Conservation (phyloP, 2,329 filamentous ascomycete species). For the Madurella fahalii region DNA sequence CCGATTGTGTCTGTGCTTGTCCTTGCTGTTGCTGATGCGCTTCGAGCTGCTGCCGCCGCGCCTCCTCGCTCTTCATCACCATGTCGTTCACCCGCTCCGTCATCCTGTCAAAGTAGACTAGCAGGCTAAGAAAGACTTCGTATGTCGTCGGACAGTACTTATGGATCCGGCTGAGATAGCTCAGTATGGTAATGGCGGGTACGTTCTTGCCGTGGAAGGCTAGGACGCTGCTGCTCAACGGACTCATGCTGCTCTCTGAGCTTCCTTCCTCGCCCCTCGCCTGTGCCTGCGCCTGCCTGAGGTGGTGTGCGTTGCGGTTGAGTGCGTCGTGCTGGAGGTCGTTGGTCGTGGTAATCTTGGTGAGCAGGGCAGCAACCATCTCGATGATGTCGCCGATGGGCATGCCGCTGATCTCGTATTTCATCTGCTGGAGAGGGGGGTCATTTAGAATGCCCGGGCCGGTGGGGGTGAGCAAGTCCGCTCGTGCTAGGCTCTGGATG, state of each 20-base stretch:
- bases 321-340: constrained; percentile 89
- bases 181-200: constrained; percentile 92
- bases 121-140: constrained; percentile 89
- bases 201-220: constrained; percentile 98
- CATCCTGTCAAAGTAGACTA: constrained; percentile 99
- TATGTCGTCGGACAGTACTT: constrained; percentile 99
- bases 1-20: not conserved
- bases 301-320: constrained; percentile 64
- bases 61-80: constrained; percentile 63
- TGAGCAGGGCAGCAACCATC: constrained; percentile 94
- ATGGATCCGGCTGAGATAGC: constrained; percentile 92
- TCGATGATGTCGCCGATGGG: constrained; percentile 96
- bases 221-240: constrained; percentile 64
- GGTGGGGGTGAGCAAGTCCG: constrained; percentile 62
- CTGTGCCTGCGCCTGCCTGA: constrained; percentile 47
- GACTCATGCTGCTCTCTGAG: constrained; percentile 45
- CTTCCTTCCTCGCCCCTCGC: constrained; percentile 22
- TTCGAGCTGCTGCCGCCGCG: constrained; percentile 37
- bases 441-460: constrained; percentile 48
- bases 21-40: constrained; percentile 21
- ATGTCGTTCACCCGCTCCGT: constrained; percentile 88
- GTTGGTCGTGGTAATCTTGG: constrained; percentile 96
- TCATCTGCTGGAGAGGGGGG: constrained; percentile 51
- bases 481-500: constrained; percentile 80
- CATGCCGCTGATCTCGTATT: constrained; percentile 96